Base-by-base conservation (phyloP, 2,329 filamentous ascomycete genomes). In the Akanthomyces uredinophilus region DNA sequence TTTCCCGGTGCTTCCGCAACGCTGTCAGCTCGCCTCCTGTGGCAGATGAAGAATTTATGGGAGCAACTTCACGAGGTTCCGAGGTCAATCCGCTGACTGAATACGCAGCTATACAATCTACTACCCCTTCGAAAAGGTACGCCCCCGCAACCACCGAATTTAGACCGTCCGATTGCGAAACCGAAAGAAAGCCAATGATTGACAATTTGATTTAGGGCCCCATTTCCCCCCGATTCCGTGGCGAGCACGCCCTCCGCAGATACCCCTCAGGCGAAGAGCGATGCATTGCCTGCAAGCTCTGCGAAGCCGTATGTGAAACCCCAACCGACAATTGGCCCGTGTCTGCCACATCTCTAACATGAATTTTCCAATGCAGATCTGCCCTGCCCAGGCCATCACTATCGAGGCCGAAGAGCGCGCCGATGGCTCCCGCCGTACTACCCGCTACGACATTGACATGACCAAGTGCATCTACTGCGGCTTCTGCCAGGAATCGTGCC, bases 381-480 rank as follows among this genome's bases (percentile, higher is more conserved):
- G 95, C 85, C 95, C 95, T 47, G 95, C 95, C 62, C 91, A 96
- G 79, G 95, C 95, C 72, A 99, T 99, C 77, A 99, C 95, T 59
- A 99, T 99, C 71, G 95, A 99, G 81, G 95, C 95, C 62, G 95
- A 99, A 78, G 95, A 99, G 83, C 92, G 95, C 74, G 91, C 91
- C 73, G 95, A 99, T 72, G 95, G 95, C 66, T 96, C 91, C 73
- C 88, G 95, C 78, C 87, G 95, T 74, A 99, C 95, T 57, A 97
- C 94, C 64, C 88, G 94, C 75, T 99, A 99, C 80, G 95, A 99
- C 76, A 97, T 99, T 74, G 95, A 99, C 80, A 99, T 99, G 95
- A 98, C 95, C 73, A 99, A 99, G 85, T 99, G 95, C 82, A 99
- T 99, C 79, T 99, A 98, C 87, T 98, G 95, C 77, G 95, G 95